phyloP scores from a whole-genome alignment of 768 basidiomycete species.

The Leccinum sublutescens region DNA sequence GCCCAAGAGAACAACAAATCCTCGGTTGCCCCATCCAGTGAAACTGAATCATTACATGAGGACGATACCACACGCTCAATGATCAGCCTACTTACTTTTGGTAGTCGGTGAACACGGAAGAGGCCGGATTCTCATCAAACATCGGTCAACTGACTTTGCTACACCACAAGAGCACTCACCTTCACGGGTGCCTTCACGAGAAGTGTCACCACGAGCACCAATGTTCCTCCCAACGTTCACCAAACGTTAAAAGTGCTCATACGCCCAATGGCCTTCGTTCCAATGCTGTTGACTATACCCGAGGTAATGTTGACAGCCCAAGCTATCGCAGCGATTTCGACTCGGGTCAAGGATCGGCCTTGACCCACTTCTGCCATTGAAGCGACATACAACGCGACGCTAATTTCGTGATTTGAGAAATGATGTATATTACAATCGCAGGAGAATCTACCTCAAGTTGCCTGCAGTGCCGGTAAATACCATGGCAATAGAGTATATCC shows the following conservation, averaged over 20 bases:
- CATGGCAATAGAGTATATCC: too few relatives aligned
- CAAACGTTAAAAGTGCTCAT: conserved; percentile 57
- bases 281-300: conserved; percentile 53
- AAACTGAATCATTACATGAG: conserved; percentile 36
- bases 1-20: conserved; percentile 57
- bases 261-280: conserved; percentile 54
- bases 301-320: conserved; percentile 58
- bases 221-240: conserved; percentile 61
- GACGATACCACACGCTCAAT: neutral
- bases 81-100: conserved; percentile 42
- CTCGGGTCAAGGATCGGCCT: conserved; percentile 41
- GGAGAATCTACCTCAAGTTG: too few relatives aligned
- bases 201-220: conserved; percentile 56
- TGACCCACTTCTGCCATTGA: conserved; percentile 40
- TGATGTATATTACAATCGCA: too few relatives aligned
- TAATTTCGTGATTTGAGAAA: too few relatives aligned
- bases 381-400: too few relatives aligned
- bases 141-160: neutral
- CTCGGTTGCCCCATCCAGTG: conserved; percentile 52
- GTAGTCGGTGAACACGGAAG: conserved; percentile 55
- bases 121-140: conserved; percentile 44
- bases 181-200: conserved; percentile 54
- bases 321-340: conserved; percentile 52
- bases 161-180: conserved; percentile 27
- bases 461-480: too few relatives aligned